A percentile compares a stretch with the other conserved stretches of the same genome.
These are phyloP conservation scores for Colletotrichum orbiculare DNA, from an alignment of 2,329 filamentous ascomycete genomes.

Conservation along the genomic window DNA sequence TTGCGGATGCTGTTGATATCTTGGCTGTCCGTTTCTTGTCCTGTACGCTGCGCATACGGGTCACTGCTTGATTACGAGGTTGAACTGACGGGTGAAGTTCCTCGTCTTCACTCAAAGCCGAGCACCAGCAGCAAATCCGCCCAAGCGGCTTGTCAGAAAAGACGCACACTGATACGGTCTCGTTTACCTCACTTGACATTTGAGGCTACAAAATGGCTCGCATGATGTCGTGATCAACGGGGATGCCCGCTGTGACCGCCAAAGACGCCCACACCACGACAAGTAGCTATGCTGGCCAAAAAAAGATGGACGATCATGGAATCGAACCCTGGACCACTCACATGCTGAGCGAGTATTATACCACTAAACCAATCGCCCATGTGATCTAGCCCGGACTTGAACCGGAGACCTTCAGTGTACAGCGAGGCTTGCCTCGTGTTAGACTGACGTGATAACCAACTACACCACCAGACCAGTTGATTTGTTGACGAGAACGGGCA, in stretches of 20 bases:
- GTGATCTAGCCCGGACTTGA: conserved; percentile 37
- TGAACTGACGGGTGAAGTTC: no score
- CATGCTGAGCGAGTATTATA: no score
- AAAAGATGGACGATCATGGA: background rate
- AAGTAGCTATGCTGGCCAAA: background rate
- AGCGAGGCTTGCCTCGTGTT: conserved; percentile 43
- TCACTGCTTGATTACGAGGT: no score
- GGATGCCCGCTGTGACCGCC: background rate
- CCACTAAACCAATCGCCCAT: no score
- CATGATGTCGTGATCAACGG: background rate
- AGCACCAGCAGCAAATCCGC: no score
- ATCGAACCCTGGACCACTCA: no score
- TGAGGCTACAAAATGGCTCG: background rate
- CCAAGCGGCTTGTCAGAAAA: no score
- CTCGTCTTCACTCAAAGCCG: no score
- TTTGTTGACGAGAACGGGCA: fast-evolving
- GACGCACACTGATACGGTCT: no score
- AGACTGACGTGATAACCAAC: conserved; percentile 63
- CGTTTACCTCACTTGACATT: background rate
- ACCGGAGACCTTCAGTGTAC: conserved; percentile 36
- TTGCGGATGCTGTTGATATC: no score
- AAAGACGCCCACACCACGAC: background rate
- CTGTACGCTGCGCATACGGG: no score
- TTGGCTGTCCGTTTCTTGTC: no score
- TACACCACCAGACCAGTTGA: conserved; percentile 42